Evolutionary conservation across 2,329 filamentous ascomycete genomes (phyloP).

Genomic region (Pseudogymnoascus sp.): DNA sequence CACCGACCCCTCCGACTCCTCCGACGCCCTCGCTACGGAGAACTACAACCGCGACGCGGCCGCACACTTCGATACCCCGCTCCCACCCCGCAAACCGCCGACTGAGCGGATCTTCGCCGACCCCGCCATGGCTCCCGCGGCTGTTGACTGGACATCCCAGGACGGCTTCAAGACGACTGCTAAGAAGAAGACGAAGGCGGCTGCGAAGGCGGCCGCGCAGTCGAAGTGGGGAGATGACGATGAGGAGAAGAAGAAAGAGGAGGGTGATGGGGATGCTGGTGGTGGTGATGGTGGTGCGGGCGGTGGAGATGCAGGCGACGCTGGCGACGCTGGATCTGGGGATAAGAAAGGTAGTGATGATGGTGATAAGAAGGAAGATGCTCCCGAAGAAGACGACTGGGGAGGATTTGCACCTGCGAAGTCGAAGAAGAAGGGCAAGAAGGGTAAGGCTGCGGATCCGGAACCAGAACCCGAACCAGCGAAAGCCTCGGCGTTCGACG

Average conservation of each 20-base stretch:
- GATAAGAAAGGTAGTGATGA: constrained; percentile 38
- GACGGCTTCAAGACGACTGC: constrained; percentile 49
- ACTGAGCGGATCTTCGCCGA: constrained; percentile 38
- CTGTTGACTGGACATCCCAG: constrained; percentile 51
- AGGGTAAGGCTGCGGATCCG: constrained; percentile 31
- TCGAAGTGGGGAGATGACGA: constrained; percentile 40
- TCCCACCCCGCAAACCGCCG: neutral
- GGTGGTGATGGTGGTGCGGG: constrained; percentile 26
- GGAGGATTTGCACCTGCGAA: constrained; percentile 40
- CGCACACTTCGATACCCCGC: constrained; percentile 9
- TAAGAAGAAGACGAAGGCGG: constrained; percentile 49
- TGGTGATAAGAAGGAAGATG: constrained; percentile 33
- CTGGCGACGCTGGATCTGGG: constrained; percentile 28
- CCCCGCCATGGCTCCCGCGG: constrained; percentile 38
- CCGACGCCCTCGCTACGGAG: constrained; percentile 15
- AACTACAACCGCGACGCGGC: neutral
- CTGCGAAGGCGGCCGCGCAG: constrained; percentile 36
- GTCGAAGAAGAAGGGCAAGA: constrained; percentile 54
- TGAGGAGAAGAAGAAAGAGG: constrained; percentile 35
- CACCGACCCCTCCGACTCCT: constrained; percentile 20
- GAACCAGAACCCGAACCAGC: constrained; percentile 32
- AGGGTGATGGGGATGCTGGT: constrained; percentile 14
- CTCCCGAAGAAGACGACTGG: constrained; percentile 47
- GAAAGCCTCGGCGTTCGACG: constrained; percentile 38
- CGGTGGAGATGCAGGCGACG: constrained; percentile 31